These are phyloP conservation scores for Cryptococcus sp. DNA, from an alignment of 1,284 basidiomycete genomes.

Conservation along the genomic window DNA sequence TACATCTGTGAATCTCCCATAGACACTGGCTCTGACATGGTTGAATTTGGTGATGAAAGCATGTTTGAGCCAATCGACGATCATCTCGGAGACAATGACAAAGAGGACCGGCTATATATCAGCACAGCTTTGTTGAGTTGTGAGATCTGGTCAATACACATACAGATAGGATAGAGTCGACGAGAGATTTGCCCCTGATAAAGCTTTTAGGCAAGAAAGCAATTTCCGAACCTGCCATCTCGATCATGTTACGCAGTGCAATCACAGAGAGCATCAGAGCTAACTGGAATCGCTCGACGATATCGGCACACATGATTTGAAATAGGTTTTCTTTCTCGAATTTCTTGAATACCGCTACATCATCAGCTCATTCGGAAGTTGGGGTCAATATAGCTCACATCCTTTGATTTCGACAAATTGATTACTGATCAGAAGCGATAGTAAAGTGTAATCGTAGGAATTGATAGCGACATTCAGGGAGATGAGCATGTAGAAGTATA, in stretches of 20 bases:
- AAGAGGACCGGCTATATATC: conserved; percentile 73
- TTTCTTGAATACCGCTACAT: conserved; percentile 83
- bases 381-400: conserved; percentile 50
- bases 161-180: conserved; percentile 79
- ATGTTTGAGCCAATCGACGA: conserved; percentile 99
- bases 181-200: conserved; percentile 68
- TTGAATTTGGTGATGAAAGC: conserved; percentile 98
- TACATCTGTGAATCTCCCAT: conserved; percentile 93
- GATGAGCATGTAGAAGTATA: conserved; percentile 95
- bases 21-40: conserved; percentile 90
- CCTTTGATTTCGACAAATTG: conserved; percentile 99
- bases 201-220: conserved; percentile 79
- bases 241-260: conserved; percentile 90
- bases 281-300: conserved; percentile 95
- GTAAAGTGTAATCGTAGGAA: conserved; percentile 92
- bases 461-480: conserved; percentile 97
- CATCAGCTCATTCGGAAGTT: neutral
- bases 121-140: too few relatives aligned
- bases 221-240: conserved; percentile 83
- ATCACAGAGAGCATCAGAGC: conserved; percentile 87
- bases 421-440: conserved; percentile 92
- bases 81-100: conserved; percentile 85
- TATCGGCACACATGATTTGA: conserved; percentile 97
- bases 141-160: conserved; percentile 44
- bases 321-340: conserved; percentile 99